Base-by-base conservation (phyloP, 768 basidiomycete species). In the Russula sp. region DNA sequence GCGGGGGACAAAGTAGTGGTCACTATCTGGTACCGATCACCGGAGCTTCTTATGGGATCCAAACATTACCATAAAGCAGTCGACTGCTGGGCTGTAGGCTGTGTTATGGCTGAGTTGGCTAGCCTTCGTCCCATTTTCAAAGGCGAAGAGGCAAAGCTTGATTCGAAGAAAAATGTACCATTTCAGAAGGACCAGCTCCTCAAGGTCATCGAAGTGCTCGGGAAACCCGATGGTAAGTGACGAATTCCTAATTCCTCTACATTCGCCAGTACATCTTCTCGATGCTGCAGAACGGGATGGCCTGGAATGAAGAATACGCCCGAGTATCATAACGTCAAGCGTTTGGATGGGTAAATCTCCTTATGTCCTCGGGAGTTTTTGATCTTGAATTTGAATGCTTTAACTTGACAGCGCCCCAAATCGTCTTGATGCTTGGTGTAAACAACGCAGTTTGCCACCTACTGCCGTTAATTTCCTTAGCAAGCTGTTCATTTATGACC, bases 1-100 rank as follows among this genome's bases (percentile, higher is more conserved):
- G 86, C 87, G 0, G 95, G 95, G 18, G 97, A 99, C 77, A 98
- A 98, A 71, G 95, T 99, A 30, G 97, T 98, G 40, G 97, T 99
- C 14, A 99, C 97, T 0, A 98, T 99, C 72, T 98, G 97, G 97
- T 99, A 99, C 73, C 90, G 97, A 58, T 93, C 94, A 8, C 97
- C 97, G 0, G 97, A 99, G 73, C 84, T 99, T 3, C 82, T 99
- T 11, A 82, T 99, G 77, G 96, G 97, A 30, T 94, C 96, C 0
- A 93, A 94, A 67, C 97, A 99, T 75, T 99, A 99, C 75, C 96
- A 97, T 69, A 94, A 92, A 69, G 91, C 95, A 5, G 87, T 98
- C 46, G 94, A 99, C 73, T 87, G 93, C 59, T 99, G 97, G 97
- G 95, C 97, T 28, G 87, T 98, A 6, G 97, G 95, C 0, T 99